phyloP scores from a whole-genome alignment of 2,329 filamentous ascomycete species.

The Camptophora hylomeconis region DNA sequence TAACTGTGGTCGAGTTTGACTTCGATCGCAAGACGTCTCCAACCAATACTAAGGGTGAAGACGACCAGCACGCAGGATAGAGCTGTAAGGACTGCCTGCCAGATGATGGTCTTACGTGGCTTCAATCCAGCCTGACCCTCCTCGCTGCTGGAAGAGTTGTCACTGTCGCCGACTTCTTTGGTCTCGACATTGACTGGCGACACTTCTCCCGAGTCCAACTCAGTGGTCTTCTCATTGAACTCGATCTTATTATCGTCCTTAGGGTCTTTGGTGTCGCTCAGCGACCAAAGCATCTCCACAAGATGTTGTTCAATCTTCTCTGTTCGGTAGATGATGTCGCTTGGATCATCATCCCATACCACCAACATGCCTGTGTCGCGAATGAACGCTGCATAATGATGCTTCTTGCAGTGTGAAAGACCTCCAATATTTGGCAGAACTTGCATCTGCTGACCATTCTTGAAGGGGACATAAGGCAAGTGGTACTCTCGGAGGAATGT shows the following conservation, averaged over 20 bases:
- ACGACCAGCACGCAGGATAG: constrained; percentile 42
- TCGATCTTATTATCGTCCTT: constrained; percentile 11
- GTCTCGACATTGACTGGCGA: not conserved
- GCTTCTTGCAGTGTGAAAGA: constrained; percentile 47
- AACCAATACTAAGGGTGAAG: constrained; percentile 43
- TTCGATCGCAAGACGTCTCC: constrained; percentile 42
- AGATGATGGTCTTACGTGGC: constrained; percentile 39
- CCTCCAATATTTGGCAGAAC: constrained; percentile 45
- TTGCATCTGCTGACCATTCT: constrained; percentile 46
- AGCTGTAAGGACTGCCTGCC: constrained; percentile 41
- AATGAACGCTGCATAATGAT: constrained; percentile 54
- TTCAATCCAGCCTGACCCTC: constrained; percentile 26
- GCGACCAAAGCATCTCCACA: constrained; percentile 45
- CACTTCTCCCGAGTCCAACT: constrained; percentile 18
- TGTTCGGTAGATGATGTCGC: constrained; percentile 40
- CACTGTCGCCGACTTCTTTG: too few species aligned
- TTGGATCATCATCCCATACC: constrained; percentile 52
- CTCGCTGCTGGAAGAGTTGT: too few species aligned
- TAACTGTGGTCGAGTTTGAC: constrained; percentile 40
- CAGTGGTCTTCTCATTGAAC: constrained; percentile 8
- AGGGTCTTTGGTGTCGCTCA: constrained; percentile 3
- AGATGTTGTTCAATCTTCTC: constrained; percentile 40
- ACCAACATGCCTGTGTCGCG: constrained; percentile 44
- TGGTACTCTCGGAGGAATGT: constrained; percentile 42
- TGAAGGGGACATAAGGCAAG: constrained; percentile 44